phyloP scores from a whole-genome alignment of 164 flowering plant genomes.

The Echeveria elegans region DNA sequence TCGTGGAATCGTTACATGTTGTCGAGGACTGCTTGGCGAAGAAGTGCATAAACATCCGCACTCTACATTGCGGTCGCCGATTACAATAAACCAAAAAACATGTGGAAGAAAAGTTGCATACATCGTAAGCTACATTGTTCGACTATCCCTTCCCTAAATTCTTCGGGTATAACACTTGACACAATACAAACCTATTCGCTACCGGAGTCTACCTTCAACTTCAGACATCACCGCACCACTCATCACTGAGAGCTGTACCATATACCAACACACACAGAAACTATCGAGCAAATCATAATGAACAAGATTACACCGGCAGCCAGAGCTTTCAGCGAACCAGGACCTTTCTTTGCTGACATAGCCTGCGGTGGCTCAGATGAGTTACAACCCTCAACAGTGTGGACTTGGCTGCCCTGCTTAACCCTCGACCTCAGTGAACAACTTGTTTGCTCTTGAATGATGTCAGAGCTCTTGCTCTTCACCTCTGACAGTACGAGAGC shows the following conservation, averaged over 20 bases:
- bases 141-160: too few relatives aligned
- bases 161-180: neutral
- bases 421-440: constrained; percentile 14
- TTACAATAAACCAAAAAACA: too few relatives aligned
- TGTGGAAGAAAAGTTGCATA: too few relatives aligned
- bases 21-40: too few relatives aligned
- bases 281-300: neutral
- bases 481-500: neutral
- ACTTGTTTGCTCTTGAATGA: neutral
- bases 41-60: neutral
- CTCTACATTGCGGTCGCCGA: too few relatives aligned
- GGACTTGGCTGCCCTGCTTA: neutral
- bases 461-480: neutral
- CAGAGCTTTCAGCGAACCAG: neutral
- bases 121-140: too few relatives aligned
- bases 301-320: neutral
- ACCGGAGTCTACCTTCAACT: neutral
- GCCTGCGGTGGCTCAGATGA: neutral
- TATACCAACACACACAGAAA: neutral
- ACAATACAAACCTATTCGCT: neutral
- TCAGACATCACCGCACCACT: too few relatives aligned
- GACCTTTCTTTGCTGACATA: neutral
- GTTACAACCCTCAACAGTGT: neutral
- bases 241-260: constrained; percentile 3
- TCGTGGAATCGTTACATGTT: too few relatives aligned